Base-by-base conservation (phyloP, 768 basidiomycete genomes). In the Coprinopsis strossmayeri region DNA sequence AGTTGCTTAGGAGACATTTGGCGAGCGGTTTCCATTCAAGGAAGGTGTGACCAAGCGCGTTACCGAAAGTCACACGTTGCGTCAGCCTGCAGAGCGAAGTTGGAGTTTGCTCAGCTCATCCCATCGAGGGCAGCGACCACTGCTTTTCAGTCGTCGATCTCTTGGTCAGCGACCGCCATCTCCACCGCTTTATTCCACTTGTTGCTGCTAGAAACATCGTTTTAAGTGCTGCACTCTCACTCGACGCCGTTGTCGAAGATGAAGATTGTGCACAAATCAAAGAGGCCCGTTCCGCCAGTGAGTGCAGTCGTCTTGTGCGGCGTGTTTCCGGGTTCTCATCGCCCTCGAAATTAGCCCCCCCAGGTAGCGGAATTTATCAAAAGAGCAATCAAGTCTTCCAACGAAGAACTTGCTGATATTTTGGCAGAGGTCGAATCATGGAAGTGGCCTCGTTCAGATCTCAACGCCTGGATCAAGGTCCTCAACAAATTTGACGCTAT, bases 371-470 rank as follows among this genome's bases (percentile, higher is more conserved):
- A 85, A 59, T 80, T 96, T 61, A 88, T 96, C 56, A 69, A 73
- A 49, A 84, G 73, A 55, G 73, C 96, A 25, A 61, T 78, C 38
- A 72, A 73, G 51, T 82, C 86, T 3, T 68, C 80, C 2, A 83
- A 81, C 50, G 79, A 89, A 34, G 82, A 91, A 55, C 72, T 98
- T 24, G 70, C 82, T 2, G 66, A 78, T 43, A 72, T 84, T 49
- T 74, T 98, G 49, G 66, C 75, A 26, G 66, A 76, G 52, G 83
- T 94, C 59, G 79, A 86, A 57, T 64, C 73, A 3, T 99, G 96
- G 96, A 84, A 78, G 63, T 98, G 91, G 86, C 91, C 93, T 28
- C 81, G 96, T 53, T 93, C 93, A 48, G 96, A 99, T 73, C 77
- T 99, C 52, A 92, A 96, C 68, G 83, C 88, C 49, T 99, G 96